Percentiles rank a stretch among this genome's conserved stretches.
Conservation (phyloP, 2,329 filamentous ascomycete species). For the Remersonia thermophila region DNA sequence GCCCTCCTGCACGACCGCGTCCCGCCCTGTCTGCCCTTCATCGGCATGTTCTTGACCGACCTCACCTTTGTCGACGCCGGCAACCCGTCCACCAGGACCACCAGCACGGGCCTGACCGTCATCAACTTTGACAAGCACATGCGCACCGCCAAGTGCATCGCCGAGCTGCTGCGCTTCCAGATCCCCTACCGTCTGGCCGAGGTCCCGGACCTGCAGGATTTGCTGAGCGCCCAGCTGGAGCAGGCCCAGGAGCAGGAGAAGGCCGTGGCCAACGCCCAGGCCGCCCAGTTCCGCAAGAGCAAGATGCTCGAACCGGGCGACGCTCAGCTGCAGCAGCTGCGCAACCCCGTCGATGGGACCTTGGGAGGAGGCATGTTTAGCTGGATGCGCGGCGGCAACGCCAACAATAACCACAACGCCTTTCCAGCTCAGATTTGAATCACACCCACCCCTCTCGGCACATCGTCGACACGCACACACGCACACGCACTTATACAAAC, state of each 20-base stretch:
- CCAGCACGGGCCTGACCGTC: conserved; percentile 59
- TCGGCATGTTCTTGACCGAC: conserved; percentile 93
- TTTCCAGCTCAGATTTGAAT: too few species aligned
- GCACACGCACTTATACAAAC: too few species aligned
- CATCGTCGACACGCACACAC: too few species aligned
- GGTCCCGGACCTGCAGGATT: conserved; percentile 81
- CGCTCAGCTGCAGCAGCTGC: conserved; percentile 20
- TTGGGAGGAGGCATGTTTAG: conserved; percentile 18
- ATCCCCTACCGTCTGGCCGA: conserved; percentile 77
- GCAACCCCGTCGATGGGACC: conserved; percentile 19
- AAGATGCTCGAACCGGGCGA: conserved; percentile 71
- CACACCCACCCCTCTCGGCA: too few species aligned
- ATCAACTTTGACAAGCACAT: conserved; percentile 98
- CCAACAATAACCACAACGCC: conserved; percentile 5
- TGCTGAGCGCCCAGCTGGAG: conserved; percentile 72
- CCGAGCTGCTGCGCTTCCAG: conserved; percentile 91
- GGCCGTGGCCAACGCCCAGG: conserved; percentile 41
- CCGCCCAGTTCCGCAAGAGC: conserved; percentile 66
- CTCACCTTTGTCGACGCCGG: conserved; percentile 92
- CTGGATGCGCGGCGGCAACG: conserved; percentile 19
- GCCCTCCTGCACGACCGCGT: conserved; percentile 73
- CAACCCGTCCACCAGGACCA: conserved; percentile 67
- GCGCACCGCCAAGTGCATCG: conserved; percentile 89
- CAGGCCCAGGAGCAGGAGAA: conserved; percentile 53
- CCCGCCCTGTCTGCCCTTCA: conserved; percentile 85